Evolutionary conservation across 2,329 filamentous ascomycete genomes (phyloP), one percentile per base, ranked within the genome.

Genomic region (Nigrograna mackinnonii): DNA sequence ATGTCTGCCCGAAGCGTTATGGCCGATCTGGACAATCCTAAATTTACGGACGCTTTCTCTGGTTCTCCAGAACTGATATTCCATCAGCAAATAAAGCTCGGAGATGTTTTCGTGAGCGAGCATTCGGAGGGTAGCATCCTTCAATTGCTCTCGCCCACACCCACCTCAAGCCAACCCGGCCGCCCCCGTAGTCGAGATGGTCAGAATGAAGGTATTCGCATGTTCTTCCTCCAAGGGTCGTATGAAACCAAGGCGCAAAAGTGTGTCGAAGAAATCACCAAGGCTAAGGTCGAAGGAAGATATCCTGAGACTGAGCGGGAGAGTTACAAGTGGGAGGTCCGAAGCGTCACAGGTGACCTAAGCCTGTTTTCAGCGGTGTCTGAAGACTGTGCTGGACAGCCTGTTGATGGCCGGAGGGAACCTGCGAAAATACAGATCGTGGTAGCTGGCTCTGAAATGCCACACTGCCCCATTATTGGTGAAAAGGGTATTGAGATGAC

Each of bases 291-390:
- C 12, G 92, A 96, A 68, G 87, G 85, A 5, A 82, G 91, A 9
- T 96, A 95, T 58, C 74, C 87, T 1, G 91, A 96, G 63, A 67
- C 75, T n/a, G 89, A 96, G 71, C 83, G 91, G 44, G 90, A 96
- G 65, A 82, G 86, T 44, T 79, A 84, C 13, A 83, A 80, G 55
- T 96, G 90, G 91, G 87, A 87, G 22, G 79, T 95, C 22, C 82
- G 90, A 26, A 87, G 84, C 16, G 77, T 79, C 5, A 58, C 69
- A n/a, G 76, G 76, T 26, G 86, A 74, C 39, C 64, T 82, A 19
- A 76, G 72, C 35, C 66, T 81, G 20, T 71, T 84, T 54, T 82
- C 84, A 1, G 86, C 87, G 5, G 78, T 91, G 3, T 89, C 87
- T 44, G 85, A 91, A 55, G 85, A 90, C 59, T 80, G 79, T 0